These are phyloP conservation scores for Ceratobasidium sp. DNA, from an alignment of 1,284 basidiomycete genomes.

Conservation along the genomic window DNA sequence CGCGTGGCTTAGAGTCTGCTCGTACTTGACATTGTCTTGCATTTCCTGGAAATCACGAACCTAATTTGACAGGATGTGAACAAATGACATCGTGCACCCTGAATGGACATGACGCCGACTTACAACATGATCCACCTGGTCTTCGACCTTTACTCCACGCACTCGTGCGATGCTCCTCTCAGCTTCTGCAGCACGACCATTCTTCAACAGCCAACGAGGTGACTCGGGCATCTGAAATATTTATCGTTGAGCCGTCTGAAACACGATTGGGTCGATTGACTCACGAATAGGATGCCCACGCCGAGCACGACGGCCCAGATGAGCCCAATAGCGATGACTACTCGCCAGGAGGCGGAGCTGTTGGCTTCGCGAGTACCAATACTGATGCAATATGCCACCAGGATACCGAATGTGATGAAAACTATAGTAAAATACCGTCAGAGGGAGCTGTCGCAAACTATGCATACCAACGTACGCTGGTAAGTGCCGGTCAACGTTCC, in stretches of 20 bases:
- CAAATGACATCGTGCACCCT: too few relatives aligned
- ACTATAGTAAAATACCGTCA: too few relatives aligned
- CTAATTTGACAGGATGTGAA: constrained; percentile 53
- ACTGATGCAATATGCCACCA: constrained; percentile 51
- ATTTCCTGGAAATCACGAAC: constrained; percentile 61
- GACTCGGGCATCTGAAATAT: too few relatives aligned
- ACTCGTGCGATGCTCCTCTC: constrained; percentile 39
- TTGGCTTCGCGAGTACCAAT: constrained; percentile 48
- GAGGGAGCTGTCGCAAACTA: constrained; percentile 46
- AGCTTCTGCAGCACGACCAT: constrained; percentile 52
- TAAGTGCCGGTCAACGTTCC: constrained; percentile 51
- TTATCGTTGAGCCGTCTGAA: too few relatives aligned
- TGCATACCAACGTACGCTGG: too few relatives aligned
- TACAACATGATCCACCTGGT: constrained; percentile 63
- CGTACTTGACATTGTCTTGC: constrained; percentile 53
- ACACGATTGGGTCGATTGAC: too few relatives aligned
- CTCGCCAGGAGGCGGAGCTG: constrained; percentile 51
- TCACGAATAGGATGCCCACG: constrained; percentile 43
- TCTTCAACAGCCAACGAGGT: constrained; percentile 54
- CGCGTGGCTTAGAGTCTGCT: constrained; percentile 46
- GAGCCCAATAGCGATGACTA: constrained; percentile 54
- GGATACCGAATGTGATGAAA: constrained; percentile 53
- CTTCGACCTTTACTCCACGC: constrained; percentile 50
- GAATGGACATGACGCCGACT: constrained; percentile 64
- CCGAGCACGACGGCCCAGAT: constrained; percentile 54